phyloP scores from a whole-genome alignment of 768 basidiomycete genomes.

The Imleria badia region DNA sequence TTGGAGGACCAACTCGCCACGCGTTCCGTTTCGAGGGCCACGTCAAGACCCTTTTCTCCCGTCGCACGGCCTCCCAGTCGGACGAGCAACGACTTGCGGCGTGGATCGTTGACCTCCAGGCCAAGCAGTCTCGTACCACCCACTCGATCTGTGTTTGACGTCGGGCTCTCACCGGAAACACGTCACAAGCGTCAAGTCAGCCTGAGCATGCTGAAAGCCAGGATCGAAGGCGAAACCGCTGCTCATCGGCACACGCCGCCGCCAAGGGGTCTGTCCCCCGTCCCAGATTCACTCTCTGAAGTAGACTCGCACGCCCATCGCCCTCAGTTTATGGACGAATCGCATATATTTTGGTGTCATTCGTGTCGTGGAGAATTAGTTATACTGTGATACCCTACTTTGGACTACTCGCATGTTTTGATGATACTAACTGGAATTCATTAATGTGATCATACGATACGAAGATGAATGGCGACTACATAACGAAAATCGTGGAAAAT shows the following conservation, averaged over 20 bases:
- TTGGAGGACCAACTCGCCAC: constrained; percentile 66
- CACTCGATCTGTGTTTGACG: constrained; percentile 64
- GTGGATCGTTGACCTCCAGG: constrained; percentile 35
- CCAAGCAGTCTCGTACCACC: constrained; percentile 35
- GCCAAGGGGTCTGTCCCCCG: constrained; percentile 57
- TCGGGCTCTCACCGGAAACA: constrained; percentile 69
- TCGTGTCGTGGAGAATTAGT: constrained; percentile 82
- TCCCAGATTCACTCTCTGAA: constrained; percentile 33
- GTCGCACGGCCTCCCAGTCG: constrained; percentile 44
- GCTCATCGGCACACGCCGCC: constrained; percentile 45
- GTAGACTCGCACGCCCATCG: constrained; percentile 33
- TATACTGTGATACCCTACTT: constrained; percentile 45
- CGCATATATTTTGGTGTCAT: constrained; percentile 88
- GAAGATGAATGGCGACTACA: constrained; percentile 4
- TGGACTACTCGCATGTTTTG: background rate
- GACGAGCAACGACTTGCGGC: constrained; percentile 39
- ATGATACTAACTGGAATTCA: constrained; percentile 19
- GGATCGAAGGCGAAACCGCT: constrained; percentile 79
- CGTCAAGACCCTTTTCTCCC: constrained; percentile 49
- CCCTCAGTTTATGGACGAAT: constrained; percentile 82
- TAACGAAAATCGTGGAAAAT: background rate
- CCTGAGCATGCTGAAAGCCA: constrained; percentile 86
- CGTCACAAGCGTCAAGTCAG: constrained; percentile 81
- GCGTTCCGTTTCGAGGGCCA: constrained; percentile 43
- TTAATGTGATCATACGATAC: constrained; percentile 20